These are phyloP conservation scores for Cephalotrichum gorgonifer DNA, from an alignment of 2,329 filamentous ascomycete genomes.

Conservation along the genomic window DNA sequence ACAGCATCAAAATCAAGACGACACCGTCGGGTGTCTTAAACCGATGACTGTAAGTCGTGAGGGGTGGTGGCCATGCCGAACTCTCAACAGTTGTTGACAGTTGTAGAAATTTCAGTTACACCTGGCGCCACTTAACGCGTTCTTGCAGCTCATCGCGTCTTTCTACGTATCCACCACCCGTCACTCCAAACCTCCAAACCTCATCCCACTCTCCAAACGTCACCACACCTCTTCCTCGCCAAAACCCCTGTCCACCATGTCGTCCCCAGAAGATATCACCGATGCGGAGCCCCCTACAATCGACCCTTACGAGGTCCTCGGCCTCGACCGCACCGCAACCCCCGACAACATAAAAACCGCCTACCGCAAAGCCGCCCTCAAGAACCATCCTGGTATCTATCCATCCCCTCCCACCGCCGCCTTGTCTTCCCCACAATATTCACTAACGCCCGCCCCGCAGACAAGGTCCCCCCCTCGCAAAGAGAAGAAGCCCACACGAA, in stretches of 20 bases:
- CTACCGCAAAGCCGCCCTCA: constrained; percentile 84
- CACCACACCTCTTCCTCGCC: background rate
- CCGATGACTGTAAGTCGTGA: no score
- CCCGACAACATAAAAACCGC: constrained; percentile 76
- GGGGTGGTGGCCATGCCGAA: no score
- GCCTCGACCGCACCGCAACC: constrained; percentile 59
- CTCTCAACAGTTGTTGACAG: no score
- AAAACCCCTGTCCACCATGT: background rate
- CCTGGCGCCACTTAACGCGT: background rate
- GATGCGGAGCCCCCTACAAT: constrained; percentile 52
- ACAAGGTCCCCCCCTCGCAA: constrained; percentile 62
- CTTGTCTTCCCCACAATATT: background rate
- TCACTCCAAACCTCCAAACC: background rate
- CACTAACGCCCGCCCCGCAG: constrained; percentile 25
- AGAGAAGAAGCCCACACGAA: constrained; percentile 65
- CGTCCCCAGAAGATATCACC: constrained; percentile 29
- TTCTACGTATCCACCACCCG: no score
- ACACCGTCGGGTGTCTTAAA: no score
- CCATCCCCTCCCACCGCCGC: background rate
- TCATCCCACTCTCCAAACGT: background rate
- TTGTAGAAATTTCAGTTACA: no score
- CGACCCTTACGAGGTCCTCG: constrained; percentile 73
- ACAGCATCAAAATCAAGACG: no score
- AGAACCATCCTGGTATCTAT: constrained; percentile 68
- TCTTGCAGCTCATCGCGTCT: no score